phyloP scores from a whole-genome alignment of 106 monocot genomes.

The Platanthera guangdongensis region DNA sequence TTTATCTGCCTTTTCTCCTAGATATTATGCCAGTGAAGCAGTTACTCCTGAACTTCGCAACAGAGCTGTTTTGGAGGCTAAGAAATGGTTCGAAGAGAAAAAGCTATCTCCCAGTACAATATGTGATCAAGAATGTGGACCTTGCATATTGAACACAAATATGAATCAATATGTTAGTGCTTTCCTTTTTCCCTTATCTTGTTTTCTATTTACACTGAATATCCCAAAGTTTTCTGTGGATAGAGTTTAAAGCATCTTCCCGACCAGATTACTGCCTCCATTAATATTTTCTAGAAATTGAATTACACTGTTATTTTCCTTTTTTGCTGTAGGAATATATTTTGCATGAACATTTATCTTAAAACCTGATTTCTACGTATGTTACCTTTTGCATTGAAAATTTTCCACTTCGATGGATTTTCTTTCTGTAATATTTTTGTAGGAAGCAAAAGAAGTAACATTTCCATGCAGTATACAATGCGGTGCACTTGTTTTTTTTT shows the following conservation, averaged over 20 bases:
- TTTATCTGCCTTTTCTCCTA: constrained; percentile 17
- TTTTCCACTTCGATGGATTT: not conserved
- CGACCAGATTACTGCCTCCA: not conserved
- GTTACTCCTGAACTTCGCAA: constrained; percentile 25
- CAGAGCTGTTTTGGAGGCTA: constrained; percentile 61
- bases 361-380: not conserved
- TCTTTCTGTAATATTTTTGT: not conserved
- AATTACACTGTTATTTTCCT: not conserved
- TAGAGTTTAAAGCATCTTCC: not conserved
- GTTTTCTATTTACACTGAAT: not conserved
- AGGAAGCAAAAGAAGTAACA: not conserved
- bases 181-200: constrained; percentile 9
- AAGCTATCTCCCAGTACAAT: constrained; percentile 27
- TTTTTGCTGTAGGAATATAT: not conserved
- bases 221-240: not conserved
- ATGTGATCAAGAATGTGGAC: constrained; percentile 27
- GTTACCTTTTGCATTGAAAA: not conserved
- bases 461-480: not conserved
- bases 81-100: constrained; percentile 74
- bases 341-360: not conserved
- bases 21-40: constrained; percentile 15
- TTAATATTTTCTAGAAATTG: not conserved
- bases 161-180: constrained; percentile 23
- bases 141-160: constrained; percentile 38
- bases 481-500: not conserved